Evolutionary conservation across 1,284 basidiomycete genomes (phyloP), one percentile per base, ranked within the genome.

Genomic region (Marasmius sp.): DNA sequence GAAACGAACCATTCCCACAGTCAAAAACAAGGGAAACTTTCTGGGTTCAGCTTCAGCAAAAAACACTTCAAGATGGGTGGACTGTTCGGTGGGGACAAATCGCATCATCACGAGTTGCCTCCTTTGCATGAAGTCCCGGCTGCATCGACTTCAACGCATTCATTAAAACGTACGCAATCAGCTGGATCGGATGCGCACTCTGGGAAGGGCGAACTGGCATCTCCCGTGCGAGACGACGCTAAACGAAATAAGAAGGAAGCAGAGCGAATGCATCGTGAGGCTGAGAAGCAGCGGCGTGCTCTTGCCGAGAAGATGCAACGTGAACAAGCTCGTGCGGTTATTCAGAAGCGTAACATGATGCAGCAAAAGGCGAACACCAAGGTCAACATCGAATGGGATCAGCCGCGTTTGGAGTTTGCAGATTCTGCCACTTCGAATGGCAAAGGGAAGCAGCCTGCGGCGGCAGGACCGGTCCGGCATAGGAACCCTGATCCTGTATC

Each of bases 241-340:
- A 90, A 92, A 76, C 83, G 87, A 65, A 81, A 79, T 70, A 95
- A 94, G 82, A 95, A 96, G 80, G 93, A 96, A 75, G 93, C 92
- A 1, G 91, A 95, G 73, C 85, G 88, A 57, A 79, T 92, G 57
- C 89, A 91, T 41, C 87, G 87, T 61, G 94, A 98, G 74, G 91
- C 93, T 33, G 94, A 97, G 79, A 89, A 91, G 72, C 91, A 94
- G 64, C 89, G 91, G 65, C 92, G 95, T 64, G 87, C 89, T 62
- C 85, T 93, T 52, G 88, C 86, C 36, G 86, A 91, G 74, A 87
- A 88, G 72, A 85, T 77, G 70, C 85, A 88, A 68, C 84, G 80
- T 69, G 96, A 98, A 69, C 91, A 97, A 69, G 94, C 97, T 6
- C 86, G 97, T 57, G 95, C 95, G 43, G 97, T 98, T 74, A 92